phyloP scores from a whole-genome alignment of 225 moss, liverwort and hornwort genomes.

The Pseudisothecium myosuroides region DNA sequence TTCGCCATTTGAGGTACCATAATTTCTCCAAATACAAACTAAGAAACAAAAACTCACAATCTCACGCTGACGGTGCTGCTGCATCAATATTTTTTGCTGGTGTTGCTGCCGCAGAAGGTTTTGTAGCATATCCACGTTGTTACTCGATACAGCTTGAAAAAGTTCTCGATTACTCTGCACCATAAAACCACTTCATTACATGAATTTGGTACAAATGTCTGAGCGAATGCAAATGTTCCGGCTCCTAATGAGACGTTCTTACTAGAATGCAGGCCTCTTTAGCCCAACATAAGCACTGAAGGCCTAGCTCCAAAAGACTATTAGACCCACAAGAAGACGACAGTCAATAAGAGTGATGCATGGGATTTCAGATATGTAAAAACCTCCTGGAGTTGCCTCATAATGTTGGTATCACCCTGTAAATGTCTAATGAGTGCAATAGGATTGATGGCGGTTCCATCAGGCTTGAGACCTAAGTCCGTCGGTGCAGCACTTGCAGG shows the following conservation, averaged over 20 bases:
- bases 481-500: slow-evolving; percentile 60
- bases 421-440: slow-evolving; percentile 73
- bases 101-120: slow-evolving; percentile 59
- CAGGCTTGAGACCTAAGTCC: slow-evolving; percentile 61
- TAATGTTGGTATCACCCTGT: slow-evolving; percentile 68
- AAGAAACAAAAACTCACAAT: slow-evolving; percentile 29
- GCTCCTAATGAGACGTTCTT: not conserved
- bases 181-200: not conserved
- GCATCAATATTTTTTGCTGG: slow-evolving; percentile 42
- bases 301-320: not conserved
- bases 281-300: not conserved
- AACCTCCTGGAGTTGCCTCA: slow-evolving; percentile 78
- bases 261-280: not conserved
- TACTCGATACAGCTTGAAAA: slow-evolving; percentile 50
- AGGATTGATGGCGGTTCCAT: slow-evolving; percentile 91
- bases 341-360: not conserved
- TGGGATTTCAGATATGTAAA: not conserved
- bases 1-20: not conserved
- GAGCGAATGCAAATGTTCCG: not conserved
- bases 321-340: not conserved
- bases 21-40: not conserved
- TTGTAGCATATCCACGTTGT: slow-evolving; percentile 66
- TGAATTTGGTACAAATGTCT: not conserved
- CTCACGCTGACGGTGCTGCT: slow-evolving; percentile 59
- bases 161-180: slow-evolving; percentile 68